Evolutionary conservation across 2,329 filamentous ascomycete species (phyloP).

Genomic region (Elsinoe necatrix): DNA sequence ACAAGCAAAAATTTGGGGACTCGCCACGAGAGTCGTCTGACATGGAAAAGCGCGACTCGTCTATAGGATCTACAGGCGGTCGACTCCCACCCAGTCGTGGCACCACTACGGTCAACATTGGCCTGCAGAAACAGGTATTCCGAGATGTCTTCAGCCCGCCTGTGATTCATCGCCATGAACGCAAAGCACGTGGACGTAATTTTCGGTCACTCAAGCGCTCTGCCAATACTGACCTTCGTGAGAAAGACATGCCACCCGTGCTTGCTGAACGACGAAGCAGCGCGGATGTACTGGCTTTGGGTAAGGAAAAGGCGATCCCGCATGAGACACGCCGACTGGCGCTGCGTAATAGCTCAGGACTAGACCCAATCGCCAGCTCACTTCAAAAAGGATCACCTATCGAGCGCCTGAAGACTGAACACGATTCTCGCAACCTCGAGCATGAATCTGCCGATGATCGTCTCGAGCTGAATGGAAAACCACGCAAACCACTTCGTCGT

Average conservation of each 20-base stretch:
- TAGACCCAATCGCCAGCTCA: neutral
- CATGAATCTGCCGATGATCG: slow-evolving; percentile 13
- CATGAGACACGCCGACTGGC: slow-evolving; percentile 37
- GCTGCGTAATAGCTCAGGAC: slow-evolving; percentile 27
- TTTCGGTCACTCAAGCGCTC: slow-evolving; percentile 45
- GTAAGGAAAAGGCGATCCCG: slow-evolving; percentile 23
- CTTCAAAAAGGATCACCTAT: neutral
- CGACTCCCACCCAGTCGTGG: slow-evolving; percentile 58
- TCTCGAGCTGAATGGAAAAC: neutral
- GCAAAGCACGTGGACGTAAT: slow-evolving; percentile 58
- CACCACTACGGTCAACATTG: slow-evolving; percentile 81
- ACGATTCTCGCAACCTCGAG: neutral
- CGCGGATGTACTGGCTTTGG: slow-evolving; percentile 28
- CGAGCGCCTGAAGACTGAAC: neutral
- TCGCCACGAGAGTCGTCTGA: slow-evolving; percentile 7
- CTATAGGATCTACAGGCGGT: neutral
- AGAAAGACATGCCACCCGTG: neutral
- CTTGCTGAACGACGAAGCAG: slow-evolving; percentile 32
- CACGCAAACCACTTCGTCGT: slow-evolving; percentile 39
- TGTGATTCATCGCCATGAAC: slow-evolving; percentile 70
- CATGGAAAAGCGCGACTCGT: slow-evolving; percentile 6
- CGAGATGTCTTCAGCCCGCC: slow-evolving; percentile 85
- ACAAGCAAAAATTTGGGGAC: slow-evolving; percentile 12
- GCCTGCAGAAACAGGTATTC: slow-evolving; percentile 81
- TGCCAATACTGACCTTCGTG: neutral